Base-by-base conservation (phyloP, 2,329 filamentous ascomycete genomes). In the Claviceps sp. region DNA sequence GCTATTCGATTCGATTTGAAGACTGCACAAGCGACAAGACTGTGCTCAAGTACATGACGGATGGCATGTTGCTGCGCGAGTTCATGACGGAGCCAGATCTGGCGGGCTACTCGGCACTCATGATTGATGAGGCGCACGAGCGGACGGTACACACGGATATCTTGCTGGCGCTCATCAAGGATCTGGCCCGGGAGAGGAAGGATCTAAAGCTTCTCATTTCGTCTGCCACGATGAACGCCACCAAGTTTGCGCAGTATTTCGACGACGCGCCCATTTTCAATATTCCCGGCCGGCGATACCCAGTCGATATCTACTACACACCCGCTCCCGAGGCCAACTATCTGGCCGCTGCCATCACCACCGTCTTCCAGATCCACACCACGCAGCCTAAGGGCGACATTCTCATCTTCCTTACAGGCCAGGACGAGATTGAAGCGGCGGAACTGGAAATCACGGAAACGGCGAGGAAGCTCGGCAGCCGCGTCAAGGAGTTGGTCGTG, bases 121-220 rank as follows among this genome's bases (percentile, higher is more conserved):
- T 98, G 84, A 91, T 98, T 52, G 93, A 98, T 64, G 93, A 98
- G 66, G 93, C 93, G 0, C 93, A 98, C 77, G 93, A 98, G 65
- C 78, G 93, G 58, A 95, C 89, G 0, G 78, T 97, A 0, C 82
- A 89, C 50, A 95, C 91, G 0, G 93, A 98, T 66, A 90, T 98
- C 52, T 69, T 96, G 7, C 78, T 95, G 54, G 89, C 87, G 11
- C 69, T 98, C 37, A 76, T 95, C 53, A 96, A 96, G 62, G 91
- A 97, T 69, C 77, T 97, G 55, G 84, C 87, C 0, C 77, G 86
- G 55, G 86, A 87, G 50, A 74, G 93, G 43, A 87, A 85, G 3
- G 91, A 97, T 55, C 70, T 98, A 50, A 95, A 91, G 65, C 71
- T 98, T 0, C 74, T 98, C 36, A 95, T 98, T 52, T 93, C 89